These are phyloP conservation scores for Hypericum perforatum DNA, from an alignment of 345 rosid species.

Conservation along the genomic window DNA sequence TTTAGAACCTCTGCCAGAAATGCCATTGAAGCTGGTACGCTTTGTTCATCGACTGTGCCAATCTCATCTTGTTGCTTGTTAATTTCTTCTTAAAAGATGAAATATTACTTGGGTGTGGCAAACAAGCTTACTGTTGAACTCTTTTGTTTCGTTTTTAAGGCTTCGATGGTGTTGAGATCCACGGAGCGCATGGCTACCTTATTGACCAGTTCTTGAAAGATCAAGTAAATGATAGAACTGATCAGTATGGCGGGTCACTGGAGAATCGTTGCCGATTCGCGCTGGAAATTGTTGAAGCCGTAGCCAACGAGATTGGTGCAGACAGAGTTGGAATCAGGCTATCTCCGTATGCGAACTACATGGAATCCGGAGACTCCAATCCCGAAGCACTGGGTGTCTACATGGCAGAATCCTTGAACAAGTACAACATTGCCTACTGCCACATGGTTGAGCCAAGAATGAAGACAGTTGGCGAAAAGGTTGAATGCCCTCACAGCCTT, in stretches of 20 bases:
- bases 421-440: not conserved
- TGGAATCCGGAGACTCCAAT: not conserved
- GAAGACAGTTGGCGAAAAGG: not conserved
- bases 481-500: not conserved
- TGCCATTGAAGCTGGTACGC: not conserved
- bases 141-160: no score
- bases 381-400: not conserved
- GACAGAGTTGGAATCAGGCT: not conserved
- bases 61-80: no score
- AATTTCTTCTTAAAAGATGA: no score
- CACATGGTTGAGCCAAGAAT: slow-evolving; percentile 1
- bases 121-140: no score
- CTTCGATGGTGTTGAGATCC: not conserved
- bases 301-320: not conserved
- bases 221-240: slow-evolving; percentile 1
- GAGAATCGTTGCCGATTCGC: not conserved
- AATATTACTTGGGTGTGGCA: no score
- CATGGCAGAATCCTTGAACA: no score
- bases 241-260: not conserved
- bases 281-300: not conserved
- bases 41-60: no score
- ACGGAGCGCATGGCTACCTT: slow-evolving; percentile 1
- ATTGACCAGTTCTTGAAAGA: slow-evolving; percentile 1
- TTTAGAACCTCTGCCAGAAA: not conserved
- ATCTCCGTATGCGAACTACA: no score